Evolutionary conservation across 441 rosid genomes (phyloP), one percentile per base, ranked within the genome.

Genomic region (Codiaeum variegatum): DNA sequence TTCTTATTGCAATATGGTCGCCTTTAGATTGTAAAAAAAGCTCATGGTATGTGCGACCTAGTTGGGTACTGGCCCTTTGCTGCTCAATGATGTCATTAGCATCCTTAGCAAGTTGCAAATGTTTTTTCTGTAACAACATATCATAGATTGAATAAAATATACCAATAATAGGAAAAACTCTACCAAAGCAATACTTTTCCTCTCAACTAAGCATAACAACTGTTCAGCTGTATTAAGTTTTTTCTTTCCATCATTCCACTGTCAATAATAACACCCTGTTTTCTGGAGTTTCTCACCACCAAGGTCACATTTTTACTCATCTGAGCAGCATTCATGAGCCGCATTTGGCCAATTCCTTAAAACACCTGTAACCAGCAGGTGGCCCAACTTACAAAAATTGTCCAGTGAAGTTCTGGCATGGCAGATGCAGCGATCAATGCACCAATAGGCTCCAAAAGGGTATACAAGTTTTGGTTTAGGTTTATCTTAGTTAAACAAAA

Each of bases 31-130:
- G 84, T 38, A 84, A 40, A 75, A 91, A 87, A 64, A 90, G 75
- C 70, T 88, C 98, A 66, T 96, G 91, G 81, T 91, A 96, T 10
- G 97, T 91, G 32, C 98, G 94, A 71, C 99, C 98, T 19, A 96
- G 96, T 68, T 93, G 98, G 10, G 99, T 96, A 75, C 88, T 82
- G 4, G 97, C 98, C 79, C 99, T 82, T 78, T 96, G 99, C 87
- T 91, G 93, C 88, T 96, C 98, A 71, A 90, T 86, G 46, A 86
- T 83, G 79, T 93, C 93, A 54, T 75, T 51, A 32, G 84, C 78
- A 73, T 91, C 91, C 82, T 84, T 87, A 46, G 99, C 96, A 34
- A 96, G 96, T 73, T 93, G 88, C 79, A 96, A 80, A 82, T 91
- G 98, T 77, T 84, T 88, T 80, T 96, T 90, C 99, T 93, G 83